These are phyloP conservation scores for Hyphopichia wangnamkhiaoensis DNA, from an alignment of 1,139 yeast genomes.

Conservation along the genomic window DNA sequence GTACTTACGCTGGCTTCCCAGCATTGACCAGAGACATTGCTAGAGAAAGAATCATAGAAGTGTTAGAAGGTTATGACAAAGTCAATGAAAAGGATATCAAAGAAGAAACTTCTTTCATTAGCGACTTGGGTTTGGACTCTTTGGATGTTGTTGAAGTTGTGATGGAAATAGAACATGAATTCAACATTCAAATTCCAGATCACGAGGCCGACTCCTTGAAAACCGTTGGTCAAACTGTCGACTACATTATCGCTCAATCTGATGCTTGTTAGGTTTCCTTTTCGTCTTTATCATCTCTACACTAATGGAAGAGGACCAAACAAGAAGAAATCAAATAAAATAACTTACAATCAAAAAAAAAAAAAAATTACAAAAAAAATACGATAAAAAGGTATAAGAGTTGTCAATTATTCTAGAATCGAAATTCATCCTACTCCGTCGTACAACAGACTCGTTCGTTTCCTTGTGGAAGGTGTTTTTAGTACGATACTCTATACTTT, in stretches of 20 bases:
- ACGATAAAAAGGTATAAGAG: no score
- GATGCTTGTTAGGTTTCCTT: conserved; percentile 53
- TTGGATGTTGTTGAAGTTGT: conserved; percentile 87
- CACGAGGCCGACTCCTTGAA: conserved; percentile 81
- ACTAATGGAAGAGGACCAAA: no score
- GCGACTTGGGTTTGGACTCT: conserved; percentile 83
- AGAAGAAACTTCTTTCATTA: conserved; percentile 61
- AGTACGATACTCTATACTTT: no score
- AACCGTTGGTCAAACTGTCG: conserved; percentile 81
- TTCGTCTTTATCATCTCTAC: background rate
- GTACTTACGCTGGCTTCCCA: conserved; percentile 65
- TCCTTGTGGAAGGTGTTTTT: no score
- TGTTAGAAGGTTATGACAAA: conserved; percentile 80
- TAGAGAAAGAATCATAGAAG: conserved; percentile 72
- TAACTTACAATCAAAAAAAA: background rate
- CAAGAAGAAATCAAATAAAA: no score
- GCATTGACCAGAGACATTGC: conserved; percentile 70
- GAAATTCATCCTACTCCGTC: no score
- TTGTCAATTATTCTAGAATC: no score
- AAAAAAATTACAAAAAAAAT: no score
- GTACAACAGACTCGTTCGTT: no score
- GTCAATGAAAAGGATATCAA: conserved; percentile 53
- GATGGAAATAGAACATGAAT: conserved; percentile 86
- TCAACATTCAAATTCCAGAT: conserved; percentile 80
- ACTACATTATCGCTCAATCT: conserved; percentile 70